Percentiles rank a stretch among this genome's conserved stretches.
Evolutionary conservation across 306 rosid genomes (phyloP).

Genomic region (Leucaena leucocephala): DNA sequence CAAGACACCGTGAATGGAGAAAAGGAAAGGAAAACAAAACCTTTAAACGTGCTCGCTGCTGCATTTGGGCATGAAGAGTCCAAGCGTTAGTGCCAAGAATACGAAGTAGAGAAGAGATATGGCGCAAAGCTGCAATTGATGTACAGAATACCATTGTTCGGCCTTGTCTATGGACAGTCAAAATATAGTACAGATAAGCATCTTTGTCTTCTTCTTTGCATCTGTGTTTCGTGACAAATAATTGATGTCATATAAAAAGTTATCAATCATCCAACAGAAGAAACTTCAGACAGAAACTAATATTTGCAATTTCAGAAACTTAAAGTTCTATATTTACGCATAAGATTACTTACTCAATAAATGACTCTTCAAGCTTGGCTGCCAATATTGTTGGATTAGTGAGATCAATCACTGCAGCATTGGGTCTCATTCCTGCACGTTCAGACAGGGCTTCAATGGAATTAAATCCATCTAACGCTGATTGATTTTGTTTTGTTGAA

Average conservation of each 20-base stretch:
- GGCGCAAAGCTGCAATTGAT: slow-evolving; percentile 89
- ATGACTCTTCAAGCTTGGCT: slow-evolving; percentile 87
- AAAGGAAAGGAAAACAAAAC: slow-evolving; percentile 47
- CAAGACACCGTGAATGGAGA: slow-evolving; percentile 25
- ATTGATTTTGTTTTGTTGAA: slow-evolving; percentile 59
- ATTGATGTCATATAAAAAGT: slow-evolving; percentile 10
- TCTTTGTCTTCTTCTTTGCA: slow-evolving; percentile 97
- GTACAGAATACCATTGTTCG: slow-evolving; percentile 92
- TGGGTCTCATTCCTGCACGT: slow-evolving; percentile 90
- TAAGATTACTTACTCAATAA: slow-evolving; percentile 74
- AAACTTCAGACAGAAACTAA: slow-evolving; percentile 16
- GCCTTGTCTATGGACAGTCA: slow-evolving; percentile 87
- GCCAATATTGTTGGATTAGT: slow-evolving; percentile 77
- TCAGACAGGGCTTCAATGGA: slow-evolving; percentile 88
- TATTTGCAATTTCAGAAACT: slow-evolving; percentile 16
- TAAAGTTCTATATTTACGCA: slow-evolving; percentile 31
- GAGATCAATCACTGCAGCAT: slow-evolving; percentile 87
- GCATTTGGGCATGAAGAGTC: slow-evolving; percentile 95
- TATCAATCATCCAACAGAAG: slow-evolving; percentile 1
- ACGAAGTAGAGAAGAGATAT: slow-evolving; percentile 76
- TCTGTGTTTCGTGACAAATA: slow-evolving; percentile 55
- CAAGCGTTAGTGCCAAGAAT: slow-evolving; percentile 72
- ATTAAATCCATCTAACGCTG: slow-evolving; percentile 61
- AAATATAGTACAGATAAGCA: slow-evolving; percentile 84
- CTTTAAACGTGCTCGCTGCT: slow-evolving; percentile 91